Conservation (phyloP, 345 rosid genomes). For the Moringa oleifera region DNA sequence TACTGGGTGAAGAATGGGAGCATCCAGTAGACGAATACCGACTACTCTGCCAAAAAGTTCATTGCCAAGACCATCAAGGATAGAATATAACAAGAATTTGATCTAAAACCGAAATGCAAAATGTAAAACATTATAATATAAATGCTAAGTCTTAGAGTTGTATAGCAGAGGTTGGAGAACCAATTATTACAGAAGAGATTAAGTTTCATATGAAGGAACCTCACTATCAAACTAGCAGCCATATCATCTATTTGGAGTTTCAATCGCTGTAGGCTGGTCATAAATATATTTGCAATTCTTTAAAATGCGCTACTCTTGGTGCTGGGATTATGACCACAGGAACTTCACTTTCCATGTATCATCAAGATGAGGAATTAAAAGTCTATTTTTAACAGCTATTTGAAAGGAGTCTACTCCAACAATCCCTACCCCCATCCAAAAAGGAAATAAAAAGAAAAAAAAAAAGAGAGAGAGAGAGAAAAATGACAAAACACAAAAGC, state of each 20-base stretch:
- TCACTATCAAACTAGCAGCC: not conserved
- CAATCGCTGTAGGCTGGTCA: too few relatives aligned
- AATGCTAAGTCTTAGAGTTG: not conserved
- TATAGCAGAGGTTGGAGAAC: not conserved
- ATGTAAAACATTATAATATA: not conserved
- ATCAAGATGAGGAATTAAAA: too few relatives aligned
- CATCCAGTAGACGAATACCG: slow-evolving; percentile 60
- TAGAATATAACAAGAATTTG: not conserved
- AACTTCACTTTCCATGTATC: too few relatives aligned
- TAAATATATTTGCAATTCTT: too few relatives aligned
- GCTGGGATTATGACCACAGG: too few relatives aligned
- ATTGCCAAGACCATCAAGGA: slow-evolving; percentile 16
- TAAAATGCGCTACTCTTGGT: too few relatives aligned
- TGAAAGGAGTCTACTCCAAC: not conserved
- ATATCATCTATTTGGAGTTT: not conserved
- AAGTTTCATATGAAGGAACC: not conserved
- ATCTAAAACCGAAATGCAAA: not conserved
- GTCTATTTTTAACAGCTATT: not conserved
- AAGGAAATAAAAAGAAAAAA: too few relatives aligned
- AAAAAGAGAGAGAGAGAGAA: not conserved
- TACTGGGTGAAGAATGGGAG: slow-evolving; percentile 90
- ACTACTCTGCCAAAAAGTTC: slow-evolving; percentile 62
- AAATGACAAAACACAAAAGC: too few relatives aligned
- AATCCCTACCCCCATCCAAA: too few relatives aligned
- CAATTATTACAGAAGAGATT: too few relatives aligned